These are phyloP conservation scores for Atalantia buxifolia DNA, from an alignment of 345 rosid species.

Conservation along the genomic window DNA sequence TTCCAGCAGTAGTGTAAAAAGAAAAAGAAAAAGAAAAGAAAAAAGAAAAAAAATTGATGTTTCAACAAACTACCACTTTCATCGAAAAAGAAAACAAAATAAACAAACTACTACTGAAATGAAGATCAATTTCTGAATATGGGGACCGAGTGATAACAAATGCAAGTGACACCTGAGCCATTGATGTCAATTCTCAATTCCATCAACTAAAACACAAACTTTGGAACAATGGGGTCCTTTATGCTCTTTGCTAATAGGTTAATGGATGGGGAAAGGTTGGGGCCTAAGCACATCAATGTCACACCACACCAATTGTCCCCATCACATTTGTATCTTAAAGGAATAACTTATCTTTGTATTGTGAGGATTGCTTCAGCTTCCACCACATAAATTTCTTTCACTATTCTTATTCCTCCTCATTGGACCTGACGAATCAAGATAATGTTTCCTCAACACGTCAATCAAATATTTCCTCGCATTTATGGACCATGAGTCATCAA, in stretches of 20 bases:
- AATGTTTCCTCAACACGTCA: too few species aligned
- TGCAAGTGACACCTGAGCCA: background rate
- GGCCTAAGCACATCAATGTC: background rate
- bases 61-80: background rate
- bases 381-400: background rate
- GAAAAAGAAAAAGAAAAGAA: too few species aligned
- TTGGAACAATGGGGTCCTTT: background rate
- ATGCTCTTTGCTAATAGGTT: background rate
- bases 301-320: background rate
- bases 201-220: background rate
- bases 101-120: too few species aligned
- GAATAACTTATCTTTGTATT: background rate
- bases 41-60: background rate
- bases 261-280: conserved; percentile 1
- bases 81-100: too few species aligned
- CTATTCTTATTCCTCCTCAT: background rate
- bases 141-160: background rate
- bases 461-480: too few species aligned
- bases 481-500: background rate
- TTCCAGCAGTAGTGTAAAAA: background rate
- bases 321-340: too few species aligned
- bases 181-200: background rate
- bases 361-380: background rate
- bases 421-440: too few species aligned
- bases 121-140: background rate